Conservation (phyloP, 768 basidiomycete species). For the Botryobasidium botryosum region DNA sequence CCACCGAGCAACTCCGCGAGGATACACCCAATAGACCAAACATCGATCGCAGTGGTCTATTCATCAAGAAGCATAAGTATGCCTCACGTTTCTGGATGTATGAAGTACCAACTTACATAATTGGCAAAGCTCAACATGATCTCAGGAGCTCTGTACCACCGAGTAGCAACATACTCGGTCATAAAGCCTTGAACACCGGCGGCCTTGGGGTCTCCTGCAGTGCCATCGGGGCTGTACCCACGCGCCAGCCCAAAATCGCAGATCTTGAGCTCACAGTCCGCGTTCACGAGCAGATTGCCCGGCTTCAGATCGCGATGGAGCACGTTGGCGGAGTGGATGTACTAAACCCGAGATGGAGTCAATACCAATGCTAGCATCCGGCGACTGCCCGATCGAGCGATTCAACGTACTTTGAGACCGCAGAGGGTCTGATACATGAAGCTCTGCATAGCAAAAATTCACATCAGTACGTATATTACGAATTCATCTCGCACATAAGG, state of each 20-base stretch:
- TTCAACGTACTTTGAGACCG: constrained; percentile 49
- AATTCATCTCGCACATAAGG: too few species aligned
- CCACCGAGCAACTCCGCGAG: constrained; percentile 84
- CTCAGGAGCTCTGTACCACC: constrained; percentile 97
- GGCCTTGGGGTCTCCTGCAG: constrained; percentile 34
- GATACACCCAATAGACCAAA: constrained; percentile 95
- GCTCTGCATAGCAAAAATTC: constrained; percentile 24
- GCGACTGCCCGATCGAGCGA: not conserved
- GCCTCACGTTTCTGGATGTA: not conserved
- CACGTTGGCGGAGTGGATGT: constrained; percentile 97
- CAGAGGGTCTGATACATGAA: constrained; percentile 98
- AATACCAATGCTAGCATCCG: too few species aligned
- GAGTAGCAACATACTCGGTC: constrained; percentile 98
- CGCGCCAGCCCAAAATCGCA: constrained; percentile 97
- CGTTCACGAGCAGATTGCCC: constrained; percentile 70
- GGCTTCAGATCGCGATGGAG: constrained; percentile 92
- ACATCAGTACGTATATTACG: not conserved
- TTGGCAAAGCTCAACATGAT: constrained; percentile 97
- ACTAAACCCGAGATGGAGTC: constrained; percentile 27
- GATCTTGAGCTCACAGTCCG: constrained; percentile 96
- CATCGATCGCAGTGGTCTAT: constrained; percentile 83
- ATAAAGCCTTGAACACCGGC: constrained; percentile 78
- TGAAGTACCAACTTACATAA: constrained; percentile 40
- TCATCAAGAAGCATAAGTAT: not conserved
- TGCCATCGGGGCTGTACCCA: constrained; percentile 72